Base-by-base conservation (phyloP, 257 asterid genomes). In the Solanum ossicruentum region DNA sequence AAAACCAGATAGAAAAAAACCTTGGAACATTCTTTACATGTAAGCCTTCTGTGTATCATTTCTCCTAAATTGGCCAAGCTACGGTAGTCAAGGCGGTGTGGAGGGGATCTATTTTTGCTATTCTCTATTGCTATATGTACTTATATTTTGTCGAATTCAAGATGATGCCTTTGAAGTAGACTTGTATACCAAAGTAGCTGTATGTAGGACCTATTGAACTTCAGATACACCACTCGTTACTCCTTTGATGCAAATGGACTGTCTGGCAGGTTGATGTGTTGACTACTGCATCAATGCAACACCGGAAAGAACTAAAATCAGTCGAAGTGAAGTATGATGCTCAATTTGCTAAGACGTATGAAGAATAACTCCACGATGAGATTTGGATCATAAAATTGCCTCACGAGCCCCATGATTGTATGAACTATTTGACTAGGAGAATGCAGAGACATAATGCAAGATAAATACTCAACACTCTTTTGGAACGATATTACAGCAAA, bases 261-360 rank as follows among this genome's bases (percentile, higher is more conserved):
- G 56, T 94, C 98, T 0, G 99, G 98, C 67, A 94, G 99, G 88
- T 87, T 87, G 39, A 81, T 86, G 86, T 89, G 92, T 88, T 89
- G 93, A 73, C 58, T 83, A 85, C 97, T 92, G 94, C 88, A 85
- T 54, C 10, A 79, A 61, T 1, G 28, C 73, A 54, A 39, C 18
- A 57, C 23, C 0, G 9, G 16, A 85, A 20, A 18, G 10, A 49
- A 26, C 23, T 69, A 86, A 8, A 26, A 65, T 4, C 18, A 49
- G 11, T 26, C 26, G 11, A 13, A 49, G 45, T 16, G 4, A 61
- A 67, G 65, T 11, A 23, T 10, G 28, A 20, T 28, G 79, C 17
- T 9, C 12, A 13, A 26, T 57, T 36, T 23, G 5, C 43, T 9
- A 47, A 52, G 10, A 67, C 12, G 13, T 16, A 41, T 26, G 13